Base-by-base conservation (phyloP, 1,284 basidiomycete genomes). In the Naganishia cerealis region DNA sequence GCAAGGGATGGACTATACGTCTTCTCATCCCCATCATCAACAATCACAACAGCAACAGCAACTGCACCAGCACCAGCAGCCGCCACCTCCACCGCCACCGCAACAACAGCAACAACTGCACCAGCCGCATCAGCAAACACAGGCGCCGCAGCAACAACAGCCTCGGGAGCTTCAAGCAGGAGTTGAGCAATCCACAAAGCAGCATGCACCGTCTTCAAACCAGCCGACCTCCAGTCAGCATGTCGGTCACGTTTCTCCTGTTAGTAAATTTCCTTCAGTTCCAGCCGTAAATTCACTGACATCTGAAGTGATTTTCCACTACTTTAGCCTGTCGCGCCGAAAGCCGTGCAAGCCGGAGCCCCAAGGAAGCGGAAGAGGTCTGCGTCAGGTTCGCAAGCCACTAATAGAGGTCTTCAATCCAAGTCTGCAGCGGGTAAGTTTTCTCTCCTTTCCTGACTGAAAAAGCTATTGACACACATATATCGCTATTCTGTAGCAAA, bases 351-450 rank as follows among this genome's bases (percentile, higher is more conserved):
- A 6, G 24, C 58, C 0, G 18, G 29, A 12, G 54, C 67, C 21
- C 46, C 67, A 18, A 38, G 53, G 16, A 66, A 70, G 56, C 29
- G 58, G 39, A 66, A 70, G 43, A 43, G 67, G 13, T 61, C 57
- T 0, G 63, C 61, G 50, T 67, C 69, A 10, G 63, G 61, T 16
- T 55, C 62, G 13, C 39, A 53, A 42, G 55, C 55, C 36, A 54
- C 56, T 53, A 58, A 50, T 8, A 58, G 24, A 50, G 63, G 50
- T n/a, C 75, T 75, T 55, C 72, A 75, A 21, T 65, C 67, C 0
- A 74, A 72, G 6, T 75, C 76, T 4, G 40, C 52, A n/a, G 21
- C 75, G 76, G 2, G 76, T 63, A n/a, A 54, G 61, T 54, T 1
- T 8, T 3, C 33, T 21, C 10, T 24, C 21, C 2, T 43, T 16